These are phyloP conservation scores for Epichloe aotearoae DNA, from an alignment of 2,329 filamentous ascomycete species.

Conservation along the genomic window DNA sequence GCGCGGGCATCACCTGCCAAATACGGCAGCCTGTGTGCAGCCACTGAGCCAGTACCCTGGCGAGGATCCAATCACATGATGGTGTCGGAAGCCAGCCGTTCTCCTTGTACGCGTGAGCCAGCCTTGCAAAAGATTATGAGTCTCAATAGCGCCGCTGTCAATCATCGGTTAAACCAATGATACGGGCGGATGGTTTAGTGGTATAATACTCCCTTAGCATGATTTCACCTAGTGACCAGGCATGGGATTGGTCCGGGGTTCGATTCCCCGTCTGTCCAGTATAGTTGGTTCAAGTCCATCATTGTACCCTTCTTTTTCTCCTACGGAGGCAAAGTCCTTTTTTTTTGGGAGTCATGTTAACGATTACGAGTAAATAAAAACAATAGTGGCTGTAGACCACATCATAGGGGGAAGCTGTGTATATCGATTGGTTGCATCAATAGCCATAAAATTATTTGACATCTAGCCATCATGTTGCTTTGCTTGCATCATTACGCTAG, in stretches of 20 bases:
- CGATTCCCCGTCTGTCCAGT: conserved; percentile 11
- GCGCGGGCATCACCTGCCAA: neutral
- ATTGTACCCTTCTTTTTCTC: too few relatives aligned
- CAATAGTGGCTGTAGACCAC: too few relatives aligned
- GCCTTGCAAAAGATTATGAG: accelerated
- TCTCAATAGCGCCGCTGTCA: accelerated
- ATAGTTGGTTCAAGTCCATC: neutral
- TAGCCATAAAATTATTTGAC: too few relatives aligned
- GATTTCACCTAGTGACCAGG: accelerated
- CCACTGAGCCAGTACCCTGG: neutral
- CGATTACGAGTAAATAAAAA: too few relatives aligned
- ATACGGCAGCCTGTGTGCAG: neutral
- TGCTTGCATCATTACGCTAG: too few relatives aligned
- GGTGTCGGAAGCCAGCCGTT: too few relatives aligned
- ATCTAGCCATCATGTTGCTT: too few relatives aligned
- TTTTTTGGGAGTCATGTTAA: too few relatives aligned
- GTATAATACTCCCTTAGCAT: conserved; percentile 8
- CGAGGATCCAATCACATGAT: neutral
- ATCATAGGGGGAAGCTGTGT: too few relatives aligned
- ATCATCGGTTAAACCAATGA: neutral
- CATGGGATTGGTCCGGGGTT: conserved; percentile 12
- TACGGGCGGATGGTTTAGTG: conserved; percentile 7
- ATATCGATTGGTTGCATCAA: too few relatives aligned
- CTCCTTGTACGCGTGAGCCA: neutral
- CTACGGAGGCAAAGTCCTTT: too few relatives aligned